Base-by-base conservation (phyloP, 2,329 filamentous ascomycete species). In the Phialophora expanda region DNA sequence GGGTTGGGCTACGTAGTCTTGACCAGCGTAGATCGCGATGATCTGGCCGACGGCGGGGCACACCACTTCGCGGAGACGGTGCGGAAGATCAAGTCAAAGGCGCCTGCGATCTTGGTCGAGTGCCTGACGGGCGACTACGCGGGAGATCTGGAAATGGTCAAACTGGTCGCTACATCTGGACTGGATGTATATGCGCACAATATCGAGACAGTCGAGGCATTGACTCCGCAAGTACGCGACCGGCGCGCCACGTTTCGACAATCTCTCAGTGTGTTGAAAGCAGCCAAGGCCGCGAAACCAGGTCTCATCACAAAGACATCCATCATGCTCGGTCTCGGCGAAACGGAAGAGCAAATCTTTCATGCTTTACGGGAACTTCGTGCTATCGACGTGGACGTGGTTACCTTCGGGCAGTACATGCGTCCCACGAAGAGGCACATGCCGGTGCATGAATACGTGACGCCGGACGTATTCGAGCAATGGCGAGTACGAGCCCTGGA, bases 371-470 rank as follows among this genome's bases (percentile, higher is more conserved):
- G 83, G 77, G 91, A 96, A 77, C 85, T 99, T 12, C 87, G 95
- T 65, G 89, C 89, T 70, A 86, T 88, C 65, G 83, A 91, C 66
- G 93, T 97, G 54, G 95, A 99, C 73, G 92, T 99, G 12, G 93
- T 99, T 65, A 99, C 95, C 0, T 99, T 99, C 73, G 95, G 95
- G n/a, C 95, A 99, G 82, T 99, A 99, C 83, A 99, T 99, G 95
- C 91, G 94, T 11, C 95, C 95, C 1, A 99, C 95, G 4, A 99
- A 98, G 84, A 87, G 94, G 53, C 95, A 99, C 78, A 94, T 99
- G 87, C 90, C 96, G 78, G 95, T 99, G 34, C 90, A 96, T 75
- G 92, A 94, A 78, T 99, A 99, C 77, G 87, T 99, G 55, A 94
- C 93, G 0, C 95, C 95, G 0, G 91, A 90, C 68, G 88, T 89